These are phyloP conservation scores for Zea luxurians DNA, from an alignment of 176 grass and related monocot species.

Conservation along the genomic window DNA sequence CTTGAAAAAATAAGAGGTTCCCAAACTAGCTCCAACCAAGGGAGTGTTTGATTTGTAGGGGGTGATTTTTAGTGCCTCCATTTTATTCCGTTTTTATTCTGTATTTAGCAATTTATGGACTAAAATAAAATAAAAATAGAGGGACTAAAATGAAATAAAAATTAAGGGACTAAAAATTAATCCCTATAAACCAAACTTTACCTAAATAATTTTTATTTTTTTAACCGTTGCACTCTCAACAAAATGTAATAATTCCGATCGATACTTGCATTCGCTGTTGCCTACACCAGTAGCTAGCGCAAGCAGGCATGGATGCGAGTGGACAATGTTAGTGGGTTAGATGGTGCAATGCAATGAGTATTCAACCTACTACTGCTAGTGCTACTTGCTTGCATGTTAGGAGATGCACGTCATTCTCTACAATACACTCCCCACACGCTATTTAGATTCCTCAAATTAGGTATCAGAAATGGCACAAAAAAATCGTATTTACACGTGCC, in stretches of 20 bases:
- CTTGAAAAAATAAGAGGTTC: too few relatives aligned
- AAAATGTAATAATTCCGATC: not conserved
- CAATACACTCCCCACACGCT: not conserved
- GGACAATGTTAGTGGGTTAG: constrained; percentile 28
- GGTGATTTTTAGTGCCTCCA: too few relatives aligned
- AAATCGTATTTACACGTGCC: not conserved
- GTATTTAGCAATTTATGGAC: too few relatives aligned
- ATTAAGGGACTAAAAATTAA: too few relatives aligned
- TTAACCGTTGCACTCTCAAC: not conserved
- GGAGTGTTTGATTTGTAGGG: too few relatives aligned
- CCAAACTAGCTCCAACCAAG: too few relatives aligned
- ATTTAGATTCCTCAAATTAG: not conserved
- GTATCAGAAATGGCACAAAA: not conserved
- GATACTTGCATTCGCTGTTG: not conserved
- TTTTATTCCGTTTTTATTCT: too few relatives aligned
- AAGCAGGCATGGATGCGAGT: constrained; percentile 16
- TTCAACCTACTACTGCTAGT: constrained; percentile 27
- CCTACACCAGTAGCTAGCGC: not conserved
- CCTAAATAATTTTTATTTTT: too few relatives aligned
- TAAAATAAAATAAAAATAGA: too few relatives aligned
- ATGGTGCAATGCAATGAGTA: constrained; percentile 28
- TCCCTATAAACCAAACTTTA: too few relatives aligned
- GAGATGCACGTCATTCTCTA: constrained; percentile 34
- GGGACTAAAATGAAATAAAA: too few relatives aligned
- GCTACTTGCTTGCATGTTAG: constrained; percentile 12